Evolutionary conservation across 2,329 filamentous ascomycete species (phyloP), one percentile per base, ranked within the genome.

Genomic region (Aspergillus sp.): DNA sequence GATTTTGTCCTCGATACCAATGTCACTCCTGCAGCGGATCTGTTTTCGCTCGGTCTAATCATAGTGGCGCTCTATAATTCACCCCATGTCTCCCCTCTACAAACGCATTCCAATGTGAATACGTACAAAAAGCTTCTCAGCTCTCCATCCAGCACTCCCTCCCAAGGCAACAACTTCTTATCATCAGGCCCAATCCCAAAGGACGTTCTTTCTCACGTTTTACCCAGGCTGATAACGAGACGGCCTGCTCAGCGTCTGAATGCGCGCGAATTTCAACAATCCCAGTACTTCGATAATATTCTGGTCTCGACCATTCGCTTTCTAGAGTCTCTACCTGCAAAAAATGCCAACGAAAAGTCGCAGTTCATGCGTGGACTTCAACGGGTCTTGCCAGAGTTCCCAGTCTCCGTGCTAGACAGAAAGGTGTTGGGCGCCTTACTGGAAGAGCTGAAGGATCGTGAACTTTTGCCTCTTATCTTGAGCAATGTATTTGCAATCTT

Each of bases 231-330:
- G 48, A 93, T 99, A 59, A 95, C 94, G 0, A 85, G 95, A 64
- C 83, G 92, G 58, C 92, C 95, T 2, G 92, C 92, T 3, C 91
- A 96, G 73, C 86, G 95, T 48, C 85, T 98, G 80, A 92, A 88
- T 25, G 92, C 94, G 4, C 87, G 86, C 57, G 94, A 96, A 69
- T 98, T 99, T 68, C 95, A 99, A 72, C 87, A 97, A 75, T 96
- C 92, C 70, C 88, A 91, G 66, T 99, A 96, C 73, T 99, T 99
- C 73, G 92, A 99, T 77, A 99, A 98, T 70, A 91, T 98, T 49
- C 82, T 99, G 4, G 92, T 99, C 21, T 96, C 93, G 0, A 97
- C 95, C 0, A 96, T 99, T 63, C 90, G 95, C 11, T 99, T 99
- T 71, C 81, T 99, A 25, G 95, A 99, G 69, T 86, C 88, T 0